Evolutionary conservation across 345 rosid genomes (phyloP), one percentile per base, ranked within the genome.

Genomic region (Sisymbrium altissimum): DNA sequence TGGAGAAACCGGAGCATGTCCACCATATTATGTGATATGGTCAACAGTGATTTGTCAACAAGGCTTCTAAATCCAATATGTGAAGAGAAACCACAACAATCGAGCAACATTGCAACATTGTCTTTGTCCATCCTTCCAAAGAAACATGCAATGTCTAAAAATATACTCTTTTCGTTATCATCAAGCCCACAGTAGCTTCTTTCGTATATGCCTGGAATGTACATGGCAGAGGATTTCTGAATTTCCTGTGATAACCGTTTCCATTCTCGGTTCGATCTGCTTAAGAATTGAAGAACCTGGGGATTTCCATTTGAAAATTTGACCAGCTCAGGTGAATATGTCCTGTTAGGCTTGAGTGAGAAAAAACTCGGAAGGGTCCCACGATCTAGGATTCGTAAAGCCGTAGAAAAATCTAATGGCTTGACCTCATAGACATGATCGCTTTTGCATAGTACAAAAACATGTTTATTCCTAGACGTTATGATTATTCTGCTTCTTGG

Each of bases 121-220:
- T 75, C 75, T 43, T 54, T 77, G 14, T 76, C 52, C 67, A 45
- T 58, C 43, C 57, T 70, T 40, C 13, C 55, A 48, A 76, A 76
- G 70, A 82, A 79, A 68, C 81, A 82, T 12, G 81, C 77, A 70
- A 80, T 65, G 69, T 82, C 83, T 27, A 82, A 63, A 45, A 77
- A 74, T 61, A 80, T 77, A 64, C 60, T 18, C 53, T 9, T 82
- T 62, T 73, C 81, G 6, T 78, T 68, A 5, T 55, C 78, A 41
- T 77, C 72, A 14, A 82, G 78, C 45, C 72, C 85, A 73, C 55
- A 66, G 57, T 61, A 82, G n/a, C 52, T 74, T 9, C 74, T 73
- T 63, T 56, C 69, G 21, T 62, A 62, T 30, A 74, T 45, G 18
- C 56, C 45, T 58, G 45, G 71, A 61, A 80, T 74, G 62, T 74